phyloP scores from a whole-genome alignment of 176 grass and related monocot species.

The Calamus simplicifolius region DNA sequence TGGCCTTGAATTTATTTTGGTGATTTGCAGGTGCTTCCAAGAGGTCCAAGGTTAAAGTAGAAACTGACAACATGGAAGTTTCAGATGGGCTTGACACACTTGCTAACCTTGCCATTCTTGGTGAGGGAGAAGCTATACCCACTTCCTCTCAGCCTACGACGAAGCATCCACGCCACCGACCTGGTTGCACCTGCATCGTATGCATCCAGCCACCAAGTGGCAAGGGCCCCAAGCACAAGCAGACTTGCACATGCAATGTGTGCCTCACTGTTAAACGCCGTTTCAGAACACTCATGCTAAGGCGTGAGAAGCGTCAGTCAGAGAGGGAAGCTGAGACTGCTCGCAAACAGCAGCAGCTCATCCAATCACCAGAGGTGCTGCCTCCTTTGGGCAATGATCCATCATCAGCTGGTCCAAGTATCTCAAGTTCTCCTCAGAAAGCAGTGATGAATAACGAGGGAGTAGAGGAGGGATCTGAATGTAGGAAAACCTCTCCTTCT shows the following conservation, averaged over 20 bases:
- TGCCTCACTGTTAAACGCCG: conserved; percentile 88
- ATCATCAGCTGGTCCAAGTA: not conserved
- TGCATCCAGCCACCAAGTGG: conserved; percentile 99
- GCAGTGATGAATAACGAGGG: conserved; percentile 17
- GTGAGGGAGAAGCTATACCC: conserved; percentile 60
- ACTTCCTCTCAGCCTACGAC: conserved; percentile 63
- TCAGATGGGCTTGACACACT: conserved; percentile 83
- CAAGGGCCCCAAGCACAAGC: conserved; percentile 98
- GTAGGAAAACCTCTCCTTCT: conserved; percentile 50
- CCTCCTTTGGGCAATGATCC: conserved; percentile 8
- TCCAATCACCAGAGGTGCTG: conserved; percentile 24
- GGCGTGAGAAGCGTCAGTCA: conserved; percentile 58
- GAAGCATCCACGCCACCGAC: conserved; percentile 79
- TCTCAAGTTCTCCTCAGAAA: conserved; percentile 25
- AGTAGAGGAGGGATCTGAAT: conserved; percentile 38
- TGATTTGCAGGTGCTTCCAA: conserved; percentile 42
- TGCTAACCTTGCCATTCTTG: conserved; percentile 92
- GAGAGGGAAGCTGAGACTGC: conserved; percentile 36
- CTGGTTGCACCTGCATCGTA: conserved; percentile 95
- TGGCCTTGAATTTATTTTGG: not conserved
- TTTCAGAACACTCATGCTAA: conserved; percentile 92
- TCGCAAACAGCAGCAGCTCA: conserved; percentile 30
- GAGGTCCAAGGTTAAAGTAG: conserved; percentile 49
- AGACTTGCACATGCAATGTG: conserved; percentile 86
- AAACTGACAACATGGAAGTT: conserved; percentile 39